Evolutionary conservation across 345 rosid species (phyloP).

Genomic region (Euphorbia tirucalli): DNA sequence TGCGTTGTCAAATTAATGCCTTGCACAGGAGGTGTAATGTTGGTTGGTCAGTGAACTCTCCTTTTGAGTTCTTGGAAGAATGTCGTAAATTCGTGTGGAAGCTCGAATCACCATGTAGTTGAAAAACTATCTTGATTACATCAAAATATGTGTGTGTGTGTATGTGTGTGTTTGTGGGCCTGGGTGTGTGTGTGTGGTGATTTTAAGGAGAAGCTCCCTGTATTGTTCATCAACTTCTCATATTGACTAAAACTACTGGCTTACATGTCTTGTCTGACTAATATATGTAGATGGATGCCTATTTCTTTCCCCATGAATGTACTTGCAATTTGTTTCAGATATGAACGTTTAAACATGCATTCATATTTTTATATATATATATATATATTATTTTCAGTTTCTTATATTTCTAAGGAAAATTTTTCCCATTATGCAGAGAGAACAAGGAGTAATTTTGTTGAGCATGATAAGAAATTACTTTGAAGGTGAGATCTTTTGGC

Average conservation of each 20-base stretch:
- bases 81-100: not conserved
- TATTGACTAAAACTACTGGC: not conserved
- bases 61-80: not conserved
- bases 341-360: not conserved
- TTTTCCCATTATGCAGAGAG: conserved; percentile 33
- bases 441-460: conserved; percentile 33
- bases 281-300: not conserved
- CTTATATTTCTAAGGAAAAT: not conserved
- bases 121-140: too few species aligned
- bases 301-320: not conserved
- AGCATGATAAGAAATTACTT: conserved; percentile 34
- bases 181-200: too few species aligned
- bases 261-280: conserved; percentile 1
- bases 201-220: too few species aligned
- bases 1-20: too few species aligned
- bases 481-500: conserved; percentile 31
- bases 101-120: not conserved
- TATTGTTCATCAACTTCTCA: too few species aligned
- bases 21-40: not conserved
- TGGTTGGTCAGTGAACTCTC: not conserved
- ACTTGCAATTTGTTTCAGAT: not conserved
- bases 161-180: too few species aligned
- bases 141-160: too few species aligned
- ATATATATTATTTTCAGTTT: not conserved
- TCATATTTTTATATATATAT: not conserved